phyloP scores from a whole-genome alignment of 2,329 filamentous ascomycete species.

The Pezicula neosporulosa region DNA sequence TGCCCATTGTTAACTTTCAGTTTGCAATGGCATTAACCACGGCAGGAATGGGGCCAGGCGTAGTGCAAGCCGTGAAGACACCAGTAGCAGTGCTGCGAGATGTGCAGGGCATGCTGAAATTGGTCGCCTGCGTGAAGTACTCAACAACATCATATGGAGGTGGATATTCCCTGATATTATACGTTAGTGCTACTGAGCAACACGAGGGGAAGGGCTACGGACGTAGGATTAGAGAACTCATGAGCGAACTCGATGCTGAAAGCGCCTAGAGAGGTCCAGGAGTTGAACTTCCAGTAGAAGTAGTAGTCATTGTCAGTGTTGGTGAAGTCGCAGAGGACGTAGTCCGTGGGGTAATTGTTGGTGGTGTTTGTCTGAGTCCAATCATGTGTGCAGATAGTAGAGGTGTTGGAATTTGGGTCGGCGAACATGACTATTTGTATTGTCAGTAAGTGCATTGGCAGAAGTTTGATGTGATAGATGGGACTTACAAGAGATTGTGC shows the following conservation, averaged over 20 bases:
- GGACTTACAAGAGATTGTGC: constrained; percentile 11
- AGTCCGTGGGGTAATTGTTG: constrained; percentile 11
- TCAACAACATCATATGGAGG: constrained; percentile 16
- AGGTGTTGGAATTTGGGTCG: constrained; percentile 25
- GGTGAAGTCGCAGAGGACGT: constrained; percentile 10
- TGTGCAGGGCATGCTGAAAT: constrained; percentile 2
- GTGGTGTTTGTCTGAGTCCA: constrained; percentile 15
- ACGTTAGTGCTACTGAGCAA: constrained; percentile 1
- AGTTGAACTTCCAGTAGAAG: constrained; percentile 20
- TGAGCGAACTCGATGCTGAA: constrained; percentile 21
- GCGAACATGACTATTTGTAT: constrained; percentile 18
- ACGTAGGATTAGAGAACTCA: constrained; percentile 18
- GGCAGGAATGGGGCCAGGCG: background rate
- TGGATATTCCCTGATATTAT: constrained; percentile 12
- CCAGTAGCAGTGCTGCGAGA: background rate
- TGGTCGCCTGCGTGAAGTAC: constrained; percentile 10
- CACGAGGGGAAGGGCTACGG: constrained; percentile 2
- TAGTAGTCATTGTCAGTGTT: constrained; percentile 6
- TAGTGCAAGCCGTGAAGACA: background rate
- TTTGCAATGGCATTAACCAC: background rate
- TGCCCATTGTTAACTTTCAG: background rate
- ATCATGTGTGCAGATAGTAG: constrained; percentile 17
- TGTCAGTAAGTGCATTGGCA: background rate
- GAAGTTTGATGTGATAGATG: background rate
- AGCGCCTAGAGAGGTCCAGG: constrained; percentile 6